phyloP scores from a whole-genome alignment of 495 filamentous ascomycete genomes.

The Achaetomiella virescens region DNA sequence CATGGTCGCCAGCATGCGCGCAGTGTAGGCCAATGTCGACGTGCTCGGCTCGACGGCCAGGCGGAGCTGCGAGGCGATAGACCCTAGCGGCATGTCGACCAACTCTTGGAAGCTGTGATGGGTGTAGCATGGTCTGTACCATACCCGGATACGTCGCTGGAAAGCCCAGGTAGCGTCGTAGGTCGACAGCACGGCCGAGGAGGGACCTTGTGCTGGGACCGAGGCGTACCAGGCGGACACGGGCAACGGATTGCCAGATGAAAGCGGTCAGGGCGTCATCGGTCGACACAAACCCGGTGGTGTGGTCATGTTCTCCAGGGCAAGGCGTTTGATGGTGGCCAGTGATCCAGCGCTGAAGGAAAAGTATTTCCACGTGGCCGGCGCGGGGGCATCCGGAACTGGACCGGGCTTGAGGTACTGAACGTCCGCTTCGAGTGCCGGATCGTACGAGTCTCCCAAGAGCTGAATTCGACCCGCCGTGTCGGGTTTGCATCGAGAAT shows the following conservation, averaged over 20 bases:
- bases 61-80: constrained; percentile 41
- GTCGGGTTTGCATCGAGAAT: constrained; percentile 40
- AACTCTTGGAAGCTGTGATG: constrained; percentile 29
- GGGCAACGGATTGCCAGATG: constrained; percentile 45
- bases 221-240: constrained; percentile 39
- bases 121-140: constrained; percentile 34
- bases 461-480: constrained; percentile 39
- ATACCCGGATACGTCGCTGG: constrained; percentile 42
- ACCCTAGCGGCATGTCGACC: constrained; percentile 31
- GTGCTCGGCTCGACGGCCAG: constrained; percentile 35
- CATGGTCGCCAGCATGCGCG: constrained; percentile 39
- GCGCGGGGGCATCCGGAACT: constrained; percentile 15
- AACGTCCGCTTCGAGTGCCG: constrained; percentile 26
- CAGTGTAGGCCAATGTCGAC: constrained; percentile 24
- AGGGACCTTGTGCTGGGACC: constrained; percentile 21
- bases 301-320: constrained; percentile 25
- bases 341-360: constrained; percentile 31
- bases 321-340: constrained; percentile 36
- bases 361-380: constrained; percentile 38
- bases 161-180: constrained; percentile 40
- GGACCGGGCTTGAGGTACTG: constrained; percentile 19
- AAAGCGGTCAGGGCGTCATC: constrained; percentile 51
- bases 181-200: constrained; percentile 49
- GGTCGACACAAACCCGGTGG: constrained; percentile 28
- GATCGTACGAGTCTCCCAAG: constrained; percentile 31